These are phyloP conservation scores for Wickerhamomyces hampshirensis DNA, from an alignment of 805 yeast species.

Conservation along the genomic window DNA sequence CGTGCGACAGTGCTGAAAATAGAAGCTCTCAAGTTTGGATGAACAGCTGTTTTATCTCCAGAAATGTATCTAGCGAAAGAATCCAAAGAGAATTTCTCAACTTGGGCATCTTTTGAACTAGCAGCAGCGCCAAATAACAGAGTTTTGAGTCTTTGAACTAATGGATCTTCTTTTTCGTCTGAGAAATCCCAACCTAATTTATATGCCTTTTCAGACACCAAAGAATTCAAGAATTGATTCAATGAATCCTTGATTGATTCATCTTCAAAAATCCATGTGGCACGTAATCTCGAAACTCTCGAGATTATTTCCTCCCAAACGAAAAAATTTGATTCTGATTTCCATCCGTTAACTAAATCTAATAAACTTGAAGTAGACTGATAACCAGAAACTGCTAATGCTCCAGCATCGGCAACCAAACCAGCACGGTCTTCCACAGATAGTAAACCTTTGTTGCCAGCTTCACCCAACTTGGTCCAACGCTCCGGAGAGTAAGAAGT, in stretches of 20 bases:
- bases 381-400: conserved; percentile 67
- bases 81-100: conserved; percentile 40
- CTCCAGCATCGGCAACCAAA: conserved; percentile 72
- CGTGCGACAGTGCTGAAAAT: conserved; percentile 66
- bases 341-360: conserved; percentile 56
- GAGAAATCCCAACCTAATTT: conserved; percentile 63
- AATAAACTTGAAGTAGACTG: conserved; percentile 58
- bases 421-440: conserved; percentile 78
- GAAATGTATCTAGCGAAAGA: conserved; percentile 49
- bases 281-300: conserved; percentile 42
- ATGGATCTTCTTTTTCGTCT: conserved; percentile 45
- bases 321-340: conserved; percentile 52
- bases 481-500: conserved; percentile 66
- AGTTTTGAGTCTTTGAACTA: conserved; percentile 63
- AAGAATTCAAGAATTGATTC: conserved; percentile 45
- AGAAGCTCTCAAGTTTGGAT: conserved; percentile 66
- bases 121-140: conserved; percentile 59
- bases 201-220: conserved; percentile 50
- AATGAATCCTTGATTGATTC: conserved; percentile 42
- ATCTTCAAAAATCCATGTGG: conserved; percentile 53
- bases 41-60: conserved; percentile 65
- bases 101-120: conserved; percentile 42
- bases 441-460: conserved; percentile 50
- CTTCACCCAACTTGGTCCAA: conserved; percentile 62
- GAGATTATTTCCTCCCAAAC: conserved; percentile 62